Conservation (phyloP, 192 early-diverging fungal species). For the Cetraspora pellucida region DNA sequence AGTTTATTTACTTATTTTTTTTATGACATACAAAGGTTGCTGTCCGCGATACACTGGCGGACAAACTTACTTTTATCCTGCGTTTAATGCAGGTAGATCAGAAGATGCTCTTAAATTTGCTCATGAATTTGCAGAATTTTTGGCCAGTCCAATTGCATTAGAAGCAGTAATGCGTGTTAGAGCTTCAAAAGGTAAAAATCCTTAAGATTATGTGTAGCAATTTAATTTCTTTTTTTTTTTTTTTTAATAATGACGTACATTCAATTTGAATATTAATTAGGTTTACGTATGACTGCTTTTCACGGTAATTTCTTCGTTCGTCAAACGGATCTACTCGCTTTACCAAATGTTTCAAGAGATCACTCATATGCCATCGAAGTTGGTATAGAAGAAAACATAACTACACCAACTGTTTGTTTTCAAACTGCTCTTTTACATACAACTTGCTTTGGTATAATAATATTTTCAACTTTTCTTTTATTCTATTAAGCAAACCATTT, state of each 20-base stretch:
- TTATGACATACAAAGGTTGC: slow-evolving; percentile 51
- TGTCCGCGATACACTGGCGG: slow-evolving; percentile 88
- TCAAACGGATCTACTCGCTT: slow-evolving; percentile 84
- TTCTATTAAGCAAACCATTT: background rate
- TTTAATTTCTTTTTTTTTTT: background rate
- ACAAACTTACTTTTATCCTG: slow-evolving; percentile 85
- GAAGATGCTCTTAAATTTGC: slow-evolving; percentile 86
- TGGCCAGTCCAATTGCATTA: slow-evolving; percentile 77
- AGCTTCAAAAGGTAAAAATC: slow-evolving; percentile 74
- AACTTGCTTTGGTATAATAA: slow-evolving; percentile 63
- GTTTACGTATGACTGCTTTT: slow-evolving; percentile 80
- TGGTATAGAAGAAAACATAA: slow-evolving; percentile 74
- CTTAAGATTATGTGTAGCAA: background rate
- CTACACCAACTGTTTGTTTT: slow-evolving; percentile 82
- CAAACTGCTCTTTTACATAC: slow-evolving; percentile 95
- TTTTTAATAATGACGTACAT: background rate
- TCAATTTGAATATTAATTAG: background rate
- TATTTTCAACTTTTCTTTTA: slow-evolving; percentile 5
- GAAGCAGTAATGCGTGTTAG: slow-evolving; percentile 94
- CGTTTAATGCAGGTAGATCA: slow-evolving; percentile 77
- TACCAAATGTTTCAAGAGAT: slow-evolving; percentile 93
- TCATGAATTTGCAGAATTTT: slow-evolving; percentile 78
- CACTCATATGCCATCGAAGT: slow-evolving; percentile 88
- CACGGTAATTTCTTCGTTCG: slow-evolving; percentile 98
- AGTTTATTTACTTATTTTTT: background rate